These are phyloP conservation scores for Henckelia pumila DNA, from an alignment of 257 asterid species.

Conservation along the genomic window DNA sequence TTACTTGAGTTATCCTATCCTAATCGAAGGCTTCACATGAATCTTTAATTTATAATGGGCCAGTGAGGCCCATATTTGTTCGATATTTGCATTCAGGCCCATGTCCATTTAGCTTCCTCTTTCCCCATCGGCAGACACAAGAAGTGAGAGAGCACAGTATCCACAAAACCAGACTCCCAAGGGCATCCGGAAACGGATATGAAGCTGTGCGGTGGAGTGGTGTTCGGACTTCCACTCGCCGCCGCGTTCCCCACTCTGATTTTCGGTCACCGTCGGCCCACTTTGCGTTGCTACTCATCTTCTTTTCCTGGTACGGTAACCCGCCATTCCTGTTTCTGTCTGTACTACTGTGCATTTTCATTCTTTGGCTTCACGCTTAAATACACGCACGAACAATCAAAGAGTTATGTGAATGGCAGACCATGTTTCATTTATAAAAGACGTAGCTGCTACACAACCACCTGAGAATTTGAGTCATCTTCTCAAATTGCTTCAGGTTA, in stretches of 20 bases:
- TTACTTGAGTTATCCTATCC: no score
- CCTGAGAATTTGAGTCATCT: constrained; percentile 86
- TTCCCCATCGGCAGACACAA: constrained; percentile 6
- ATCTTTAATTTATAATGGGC: neutral
- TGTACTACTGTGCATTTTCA: neutral
- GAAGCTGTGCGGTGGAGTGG: constrained; percentile 64
- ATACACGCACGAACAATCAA: constrained; percentile 8
- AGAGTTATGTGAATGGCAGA: constrained; percentile 38
- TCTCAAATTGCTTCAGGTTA: constrained; percentile 70
- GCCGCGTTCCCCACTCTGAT: constrained; percentile 48
- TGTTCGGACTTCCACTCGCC: constrained; percentile 79
- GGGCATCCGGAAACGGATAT: constrained; percentile 37
- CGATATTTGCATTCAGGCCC: neutral
- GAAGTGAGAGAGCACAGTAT: neutral
- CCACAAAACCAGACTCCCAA: constrained; percentile 26
- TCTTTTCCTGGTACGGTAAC: constrained; percentile 50
- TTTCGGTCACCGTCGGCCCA: constrained; percentile 40
- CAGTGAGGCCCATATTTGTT: neutral
- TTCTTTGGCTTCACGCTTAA: constrained; percentile 8
- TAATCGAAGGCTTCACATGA: no score
- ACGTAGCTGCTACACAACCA: constrained; percentile 72
- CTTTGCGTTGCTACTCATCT: constrained; percentile 70
- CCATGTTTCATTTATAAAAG: constrained; percentile 69
- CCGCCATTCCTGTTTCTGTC: neutral
- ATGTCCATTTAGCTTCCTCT: neutral